A percentile compares a stretch with the other conserved stretches of the same genome.
Conservation (phyloP, 2,329 filamentous ascomycete genomes). For the Aspergillus sp. region DNA sequence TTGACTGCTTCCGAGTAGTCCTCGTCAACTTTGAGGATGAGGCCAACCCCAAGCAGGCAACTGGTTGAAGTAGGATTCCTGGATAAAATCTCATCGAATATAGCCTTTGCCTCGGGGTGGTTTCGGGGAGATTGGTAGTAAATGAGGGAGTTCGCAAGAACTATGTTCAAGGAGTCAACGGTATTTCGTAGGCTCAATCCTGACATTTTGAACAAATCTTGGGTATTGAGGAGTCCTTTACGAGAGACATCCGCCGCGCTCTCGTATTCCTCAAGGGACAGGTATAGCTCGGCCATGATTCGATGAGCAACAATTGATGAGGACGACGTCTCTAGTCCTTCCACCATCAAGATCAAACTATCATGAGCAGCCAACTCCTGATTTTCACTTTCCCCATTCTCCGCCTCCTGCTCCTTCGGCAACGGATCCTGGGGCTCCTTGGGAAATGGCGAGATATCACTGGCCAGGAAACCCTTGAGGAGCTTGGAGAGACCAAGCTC, state of each 20-base stretch:
- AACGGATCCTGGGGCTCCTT: conserved; percentile 14
- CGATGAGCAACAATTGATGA: conserved; percentile 80
- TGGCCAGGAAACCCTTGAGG: conserved; percentile 76
- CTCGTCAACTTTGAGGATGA: conserved; percentile 91
- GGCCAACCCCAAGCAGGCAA: conserved; percentile 82
- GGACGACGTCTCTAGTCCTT: conserved; percentile 61
- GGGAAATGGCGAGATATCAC: conserved; percentile 79
- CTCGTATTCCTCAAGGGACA: conserved; percentile 81
- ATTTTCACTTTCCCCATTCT: conserved; percentile 42
- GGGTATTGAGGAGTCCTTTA: conserved; percentile 64
- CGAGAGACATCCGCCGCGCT: conserved; percentile 75
- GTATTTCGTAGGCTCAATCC: conserved; percentile 68
- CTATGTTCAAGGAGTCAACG: conserved; percentile 70
- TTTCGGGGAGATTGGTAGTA: conserved; percentile 87
- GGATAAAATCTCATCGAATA: conserved; percentile 79
- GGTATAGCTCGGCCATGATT: conserved; percentile 77
- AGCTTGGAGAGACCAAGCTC: conserved; percentile 79
- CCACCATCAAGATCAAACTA: conserved; percentile 74
- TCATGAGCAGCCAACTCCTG: conserved; percentile 68
- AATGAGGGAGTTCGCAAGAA: conserved; percentile 82
- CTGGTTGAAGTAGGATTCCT: conserved; percentile 73
- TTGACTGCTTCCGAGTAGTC: conserved; percentile 78
- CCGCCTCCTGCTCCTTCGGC: conserved; percentile 9
- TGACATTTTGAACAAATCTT: conserved; percentile 61
- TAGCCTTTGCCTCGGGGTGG: conserved; percentile 79